Evolutionary conservation across 164 flowering plant species (phyloP), one percentile per base, ranked within the genome.

Genomic region (Sedum album): DNA sequence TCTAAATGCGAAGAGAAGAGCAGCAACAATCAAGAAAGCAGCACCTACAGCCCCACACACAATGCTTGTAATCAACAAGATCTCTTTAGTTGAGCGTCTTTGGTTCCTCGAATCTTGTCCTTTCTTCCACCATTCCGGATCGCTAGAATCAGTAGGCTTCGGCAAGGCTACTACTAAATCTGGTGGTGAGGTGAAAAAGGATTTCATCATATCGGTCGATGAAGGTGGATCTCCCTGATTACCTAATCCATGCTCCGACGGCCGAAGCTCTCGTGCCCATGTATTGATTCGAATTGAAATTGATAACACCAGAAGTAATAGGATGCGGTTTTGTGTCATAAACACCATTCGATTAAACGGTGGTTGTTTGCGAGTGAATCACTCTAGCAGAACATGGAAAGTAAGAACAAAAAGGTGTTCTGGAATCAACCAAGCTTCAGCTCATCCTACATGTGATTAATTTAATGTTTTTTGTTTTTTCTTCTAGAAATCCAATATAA

Each of bases 41-140:
- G 68, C 75, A 72, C 86, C 88, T 21, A 81, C 70, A 21, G 75
- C 53, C 17, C 86, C 88, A 64, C 88, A 82, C 10, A 69, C 81
- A 70, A 79, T 25, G 73, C 81, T 82, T 14, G 79, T 77, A 66
- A 77, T 71, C 77, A 85, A 26, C 55, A 81, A 42, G 68, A 68
- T 77, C 38, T 53, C 46, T 76, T 72, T 77, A 79, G 79, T 74
- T 44, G 49, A 82, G 68, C 75, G 46, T 20, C 26, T 38, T 9
- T 30, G 9, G n/a, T n/a, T n/a, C n/a, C n/a, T n/a, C 76, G 60
- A 1, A 36, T 36, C 39, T n/a, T 31, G n/a, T 7, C 39, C n/a
- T 30, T 30, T n/a, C 23, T 62, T 62, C 66, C 36, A 64, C 83
- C 81, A 79, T 78, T 76, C 36, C 66, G 70, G n/a, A 26, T 77